These are phyloP conservation scores for Telfairia occidentalis DNA, from an alignment of 331 rosid genomes.

Conservation along the genomic window DNA sequence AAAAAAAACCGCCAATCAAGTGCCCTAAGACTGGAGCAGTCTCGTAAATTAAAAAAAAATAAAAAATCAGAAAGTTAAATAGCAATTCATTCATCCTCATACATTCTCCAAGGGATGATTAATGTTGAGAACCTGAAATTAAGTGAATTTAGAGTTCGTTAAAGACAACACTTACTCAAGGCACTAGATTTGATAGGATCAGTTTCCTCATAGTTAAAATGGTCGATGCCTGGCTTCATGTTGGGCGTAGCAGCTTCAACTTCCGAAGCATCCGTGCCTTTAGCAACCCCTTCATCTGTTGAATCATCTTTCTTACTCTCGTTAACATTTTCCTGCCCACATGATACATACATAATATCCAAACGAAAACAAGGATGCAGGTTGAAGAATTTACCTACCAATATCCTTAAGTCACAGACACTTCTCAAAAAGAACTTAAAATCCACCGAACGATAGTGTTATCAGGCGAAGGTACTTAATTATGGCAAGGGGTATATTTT, in stretches of 20 bases:
- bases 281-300: slow-evolving; percentile 26
- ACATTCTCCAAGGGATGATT: background rate
- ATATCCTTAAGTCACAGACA: background rate
- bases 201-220: slow-evolving; percentile 50
- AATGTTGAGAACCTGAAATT: background rate
- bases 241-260: slow-evolving; percentile 16
- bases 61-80: background rate
- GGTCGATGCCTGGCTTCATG: slow-evolving; percentile 53
- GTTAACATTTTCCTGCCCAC: slow-evolving; percentile 39
- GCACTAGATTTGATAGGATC: slow-evolving; percentile 73
- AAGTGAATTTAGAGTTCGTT: background rate
- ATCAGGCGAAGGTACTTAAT: background rate
- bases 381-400: background rate
- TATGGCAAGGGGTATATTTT: background rate
- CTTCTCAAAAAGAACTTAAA: background rate
- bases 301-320: slow-evolving; percentile 31
- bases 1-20: background rate
- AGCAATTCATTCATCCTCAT: background rate
- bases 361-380: background rate
- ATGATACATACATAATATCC: slow-evolving; percentile 17
- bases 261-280: slow-evolving; percentile 19
- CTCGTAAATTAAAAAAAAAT: background rate
- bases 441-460: background rate
- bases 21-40: background rate
- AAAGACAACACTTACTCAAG: slow-evolving; percentile 44